Evolutionary conservation across 805 yeast species (phyloP).

Genomic region (Kodamaea neixiangensis): DNA sequence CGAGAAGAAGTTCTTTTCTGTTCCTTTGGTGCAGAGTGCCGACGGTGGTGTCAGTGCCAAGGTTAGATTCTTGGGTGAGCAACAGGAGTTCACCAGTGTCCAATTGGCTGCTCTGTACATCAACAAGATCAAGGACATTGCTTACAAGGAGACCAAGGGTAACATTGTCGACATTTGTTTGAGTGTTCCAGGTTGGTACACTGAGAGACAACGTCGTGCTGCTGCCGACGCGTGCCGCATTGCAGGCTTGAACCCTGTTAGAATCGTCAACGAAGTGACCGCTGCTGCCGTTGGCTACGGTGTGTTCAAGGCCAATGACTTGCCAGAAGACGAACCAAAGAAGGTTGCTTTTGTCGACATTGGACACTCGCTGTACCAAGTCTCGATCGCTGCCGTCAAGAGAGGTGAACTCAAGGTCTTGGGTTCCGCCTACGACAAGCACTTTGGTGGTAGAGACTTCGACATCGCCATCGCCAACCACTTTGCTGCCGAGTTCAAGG

Average conservation of each 20-base stretch:
- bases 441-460: slow-evolving; percentile 97
- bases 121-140: slow-evolving; percentile 81
- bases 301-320: slow-evolving; percentile 89
- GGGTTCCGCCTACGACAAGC: slow-evolving; percentile 91
- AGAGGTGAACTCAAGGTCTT: slow-evolving; percentile 94
- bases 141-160: slow-evolving; percentile 79
- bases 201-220: slow-evolving; percentile 95
- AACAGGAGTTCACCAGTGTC: slow-evolving; percentile 76
- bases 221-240: slow-evolving; percentile 92
- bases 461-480: slow-evolving; percentile 93
- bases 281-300: slow-evolving; percentile 99
- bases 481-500: slow-evolving; percentile 89
- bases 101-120: slow-evolving; percentile 95
- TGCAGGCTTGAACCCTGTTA: slow-evolving; percentile 97
- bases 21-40: slow-evolving; percentile 66
- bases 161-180: slow-evolving; percentile 84
- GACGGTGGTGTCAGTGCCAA: slow-evolving; percentile 81
- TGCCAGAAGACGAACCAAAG: slow-evolving; percentile 92
- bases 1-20: slow-evolving; percentile 75
- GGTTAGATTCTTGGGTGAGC: slow-evolving; percentile 81
- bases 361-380: slow-evolving; percentile 95
- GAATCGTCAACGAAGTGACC: slow-evolving; percentile 95
- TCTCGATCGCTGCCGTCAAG: slow-evolving; percentile 85
- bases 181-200: slow-evolving; percentile 97
- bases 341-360: slow-evolving; percentile 92